A percentile compares a stretch with the other conserved stretches of the same genome.
Evolutionary conservation across 768 basidiomycete species (phyloP).

Genomic region (Fistulinella prunicolor): DNA sequence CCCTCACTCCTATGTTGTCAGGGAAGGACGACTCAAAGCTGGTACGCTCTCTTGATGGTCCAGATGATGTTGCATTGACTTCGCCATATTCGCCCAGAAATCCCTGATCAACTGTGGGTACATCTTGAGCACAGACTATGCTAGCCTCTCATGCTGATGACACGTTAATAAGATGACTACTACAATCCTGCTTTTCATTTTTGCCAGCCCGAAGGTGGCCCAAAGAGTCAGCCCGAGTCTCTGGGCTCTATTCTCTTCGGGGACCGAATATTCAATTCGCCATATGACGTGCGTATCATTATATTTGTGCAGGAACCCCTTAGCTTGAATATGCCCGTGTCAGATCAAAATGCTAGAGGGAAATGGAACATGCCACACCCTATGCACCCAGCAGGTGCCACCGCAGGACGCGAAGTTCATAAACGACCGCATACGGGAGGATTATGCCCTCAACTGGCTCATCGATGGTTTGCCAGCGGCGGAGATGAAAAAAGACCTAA

Average conservation of each 20-base stretch:
- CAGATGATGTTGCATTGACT: slow-evolving; percentile 5
- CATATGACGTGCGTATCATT: slow-evolving; percentile 67
- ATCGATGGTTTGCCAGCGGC: slow-evolving; percentile 92
- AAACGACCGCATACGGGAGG: slow-evolving; percentile 86
- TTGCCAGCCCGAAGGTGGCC: slow-evolving; percentile 75
- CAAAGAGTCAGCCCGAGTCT: slow-evolving; percentile 74
- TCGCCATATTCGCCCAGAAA: slow-evolving; percentile 50
- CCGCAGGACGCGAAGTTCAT: slow-evolving; percentile 82
- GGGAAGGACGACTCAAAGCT: slow-evolving; percentile 68
- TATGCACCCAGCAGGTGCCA: slow-evolving; percentile 64
- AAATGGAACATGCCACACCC: slow-evolving; percentile 67
- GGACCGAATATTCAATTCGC: slow-evolving; percentile 89
- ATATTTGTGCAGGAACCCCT: background rate
- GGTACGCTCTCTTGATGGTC: slow-evolving; percentile 41
- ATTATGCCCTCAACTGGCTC: slow-evolving; percentile 93
- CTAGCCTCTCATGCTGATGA: slow-evolving; percentile 3
- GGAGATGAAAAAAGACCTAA: slow-evolving; percentile 82
- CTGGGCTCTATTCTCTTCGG: slow-evolving; percentile 95
- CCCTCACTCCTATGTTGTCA: slow-evolving; percentile 81
- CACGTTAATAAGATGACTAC: slow-evolving; percentile 70
- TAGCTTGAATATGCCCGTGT: slow-evolving; percentile 6
- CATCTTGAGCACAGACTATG: background rate
- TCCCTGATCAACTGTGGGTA: slow-evolving; percentile 80
- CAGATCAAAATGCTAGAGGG: slow-evolving; percentile 82
- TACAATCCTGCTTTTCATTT: slow-evolving; percentile 86